Percentiles rank a stretch among this genome's conserved stretches.
These are phyloP conservation scores for Phialophora verrucosa DNA, from an alignment of 2,329 filamentous ascomycete species.

Conservation along the genomic window DNA sequence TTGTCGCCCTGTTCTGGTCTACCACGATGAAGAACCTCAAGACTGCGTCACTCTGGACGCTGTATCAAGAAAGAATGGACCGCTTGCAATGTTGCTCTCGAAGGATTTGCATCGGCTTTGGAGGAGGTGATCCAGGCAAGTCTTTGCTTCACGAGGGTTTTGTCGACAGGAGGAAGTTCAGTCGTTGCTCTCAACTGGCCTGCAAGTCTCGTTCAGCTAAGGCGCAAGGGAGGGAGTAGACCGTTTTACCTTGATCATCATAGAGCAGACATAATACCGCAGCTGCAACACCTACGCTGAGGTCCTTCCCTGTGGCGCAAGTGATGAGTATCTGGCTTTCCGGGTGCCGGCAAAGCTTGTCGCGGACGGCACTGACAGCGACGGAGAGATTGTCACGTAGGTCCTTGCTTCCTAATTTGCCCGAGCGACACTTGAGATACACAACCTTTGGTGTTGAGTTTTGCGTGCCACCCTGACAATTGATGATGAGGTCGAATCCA, in stretches of 20 bases:
- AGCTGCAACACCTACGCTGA: conserved; percentile 78
- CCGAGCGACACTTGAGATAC: conserved; percentile 69
- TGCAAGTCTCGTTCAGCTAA: conserved; percentile 17
- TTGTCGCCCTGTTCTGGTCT: background rate
- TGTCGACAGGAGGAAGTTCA: conserved; percentile 60
- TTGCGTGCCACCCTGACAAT: conserved; percentile 46
- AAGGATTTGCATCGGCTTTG: conserved; percentile 81
- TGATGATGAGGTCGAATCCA: conserved; percentile 53
- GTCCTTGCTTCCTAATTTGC: conserved; percentile 81
- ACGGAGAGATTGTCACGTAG: conserved; percentile 71
- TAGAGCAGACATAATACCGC: conserved; percentile 77
- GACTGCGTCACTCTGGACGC: conserved; percentile 41
- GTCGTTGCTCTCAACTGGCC: conserved; percentile 24
- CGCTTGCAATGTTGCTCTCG: conserved; percentile 82
- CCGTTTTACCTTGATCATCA: conserved; percentile 63
- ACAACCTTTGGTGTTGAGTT: conserved; percentile 50
- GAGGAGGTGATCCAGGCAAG: conserved; percentile 82
- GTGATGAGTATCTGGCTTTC: conserved; percentile 60
- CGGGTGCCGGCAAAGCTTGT: conserved; percentile 43
- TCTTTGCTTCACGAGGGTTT: conserved; percentile 75
- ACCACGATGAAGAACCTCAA: background rate
- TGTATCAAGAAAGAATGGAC: conserved; percentile 88
- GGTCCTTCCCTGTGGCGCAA: conserved; percentile 78
- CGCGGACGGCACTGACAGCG: conserved; percentile 63
- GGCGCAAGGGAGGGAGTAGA: background rate